Evolutionary conservation across 495 filamentous ascomycete genomes (phyloP).

Genomic region (Ramalina peruviana): DNA sequence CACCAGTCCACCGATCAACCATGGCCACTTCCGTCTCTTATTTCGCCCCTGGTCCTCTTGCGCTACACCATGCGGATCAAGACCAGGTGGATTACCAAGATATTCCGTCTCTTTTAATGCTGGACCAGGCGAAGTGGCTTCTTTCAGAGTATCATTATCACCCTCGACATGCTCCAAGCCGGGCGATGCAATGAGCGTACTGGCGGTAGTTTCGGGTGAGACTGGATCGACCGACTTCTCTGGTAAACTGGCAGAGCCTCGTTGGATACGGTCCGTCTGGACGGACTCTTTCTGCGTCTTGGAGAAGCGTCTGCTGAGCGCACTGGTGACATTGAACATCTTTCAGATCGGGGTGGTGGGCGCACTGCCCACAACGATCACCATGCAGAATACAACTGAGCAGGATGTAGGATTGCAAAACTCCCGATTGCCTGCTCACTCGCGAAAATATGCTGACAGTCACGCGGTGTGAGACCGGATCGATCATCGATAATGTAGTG

Average conservation of each 20-base stretch:
- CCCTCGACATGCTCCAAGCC: constrained; percentile 6
- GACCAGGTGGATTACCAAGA: background rate
- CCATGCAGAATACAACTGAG: too few relatives aligned
- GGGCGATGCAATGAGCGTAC: constrained; percentile 3
- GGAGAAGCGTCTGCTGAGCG: too few relatives aligned
- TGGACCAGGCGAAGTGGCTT: background rate
- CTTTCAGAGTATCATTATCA: background rate
- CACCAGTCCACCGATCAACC: constrained; percentile 1
- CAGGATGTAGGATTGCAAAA: too few relatives aligned
- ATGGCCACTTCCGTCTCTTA: background rate
- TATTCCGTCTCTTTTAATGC: constrained; percentile 5
- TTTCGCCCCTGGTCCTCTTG: background rate
- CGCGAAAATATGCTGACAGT: too few relatives aligned
- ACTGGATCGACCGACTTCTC: background rate
- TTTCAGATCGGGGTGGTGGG: too few relatives aligned
- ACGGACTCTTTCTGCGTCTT: background rate
- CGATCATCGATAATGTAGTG: too few relatives aligned
- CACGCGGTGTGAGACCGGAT: too few relatives aligned
- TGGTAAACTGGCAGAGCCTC: background rate
- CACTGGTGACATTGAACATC: too few relatives aligned
- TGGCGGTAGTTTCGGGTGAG: background rate
- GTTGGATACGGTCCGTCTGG: background rate
- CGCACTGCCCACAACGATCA: too few relatives aligned
- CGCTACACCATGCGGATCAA: background rate
- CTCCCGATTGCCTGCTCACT: too few relatives aligned